Evolutionary conservation across 2,329 filamentous ascomycete genomes (phyloP), one percentile per base, ranked within the genome.

Genomic region (Botrytis deweyae): DNA sequence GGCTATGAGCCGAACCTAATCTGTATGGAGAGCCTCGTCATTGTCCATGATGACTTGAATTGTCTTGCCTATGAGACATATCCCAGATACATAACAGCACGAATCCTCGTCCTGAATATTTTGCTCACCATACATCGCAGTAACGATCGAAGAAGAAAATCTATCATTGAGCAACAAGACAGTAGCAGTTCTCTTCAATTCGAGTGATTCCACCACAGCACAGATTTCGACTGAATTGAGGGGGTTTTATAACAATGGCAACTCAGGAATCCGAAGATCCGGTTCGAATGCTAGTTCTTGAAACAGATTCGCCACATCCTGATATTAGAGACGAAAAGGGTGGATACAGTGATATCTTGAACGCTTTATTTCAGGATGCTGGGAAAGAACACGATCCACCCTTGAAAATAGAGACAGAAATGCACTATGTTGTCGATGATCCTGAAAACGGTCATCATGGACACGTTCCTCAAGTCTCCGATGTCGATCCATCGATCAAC

Each of bases 281-380:
- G 4, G 76, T 85, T 20, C 82, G 80, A 18, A 81, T 86, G 76
- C 82, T 90, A 72, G 87, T 90, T 74, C 84, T 90, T 12, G 88
- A 90, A 79, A 90, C 88, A 0, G 88, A 90, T 76, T 82, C 85
- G 72, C 84, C 87, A 40, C 85, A 89, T 75, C 85, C 86, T 20
- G 83, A 88, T 12, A 88, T 86, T 1, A 79, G 85, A 64, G 78
- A 82, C 29, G 82, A 85, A 64, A 83, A 81, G n/a, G 88, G 88
- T 22, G 83, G 83, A 9, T 90, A 89, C 77, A 87, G 87, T 14
- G 81, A 88, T 59, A 86, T 90, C 38, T 79, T 89, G 16, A 83
- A 88, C 74, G 76, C 82, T 1, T 84, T 88, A 58, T 88, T 90
- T 75, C 81, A 82, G 36, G 80, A 82, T 49, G 88, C 87, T 3